Evolutionary conservation across 2,329 filamentous ascomycete species (phyloP).

Genomic region (Trichoderma hamatum): DNA sequence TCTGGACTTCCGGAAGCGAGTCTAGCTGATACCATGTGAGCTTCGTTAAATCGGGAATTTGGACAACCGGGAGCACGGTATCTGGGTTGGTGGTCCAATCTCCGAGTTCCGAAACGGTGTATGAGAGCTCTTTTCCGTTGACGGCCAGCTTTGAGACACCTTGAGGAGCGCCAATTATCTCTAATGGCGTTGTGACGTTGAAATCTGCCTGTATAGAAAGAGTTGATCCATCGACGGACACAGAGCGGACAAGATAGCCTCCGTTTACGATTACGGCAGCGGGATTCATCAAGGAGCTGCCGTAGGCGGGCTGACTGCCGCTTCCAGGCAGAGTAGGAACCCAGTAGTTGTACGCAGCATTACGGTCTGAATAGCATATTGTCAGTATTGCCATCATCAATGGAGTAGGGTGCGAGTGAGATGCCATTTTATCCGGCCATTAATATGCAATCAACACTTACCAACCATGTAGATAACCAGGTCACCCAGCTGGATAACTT

Average conservation of each 20-base stretch:
- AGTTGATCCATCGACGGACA: constrained; percentile 56
- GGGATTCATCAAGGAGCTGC: constrained; percentile 42
- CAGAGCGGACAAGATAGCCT: constrained; percentile 66
- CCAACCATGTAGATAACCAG: constrained; percentile 48
- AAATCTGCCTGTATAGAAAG: constrained; percentile 71
- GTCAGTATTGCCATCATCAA: constrained; percentile 6
- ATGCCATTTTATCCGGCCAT: constrained; percentile 11
- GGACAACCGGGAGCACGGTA: constrained; percentile 53
- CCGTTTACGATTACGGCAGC: constrained; percentile 62
- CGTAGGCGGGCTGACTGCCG: constrained; percentile 35
- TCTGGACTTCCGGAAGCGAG: constrained; percentile 68
- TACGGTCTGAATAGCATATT: constrained; percentile 52
- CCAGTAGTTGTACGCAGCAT: constrained; percentile 71
- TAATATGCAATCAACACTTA: constrained; percentile 24
- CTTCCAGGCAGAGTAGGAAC: constrained; percentile 55
- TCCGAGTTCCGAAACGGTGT: constrained; percentile 45
- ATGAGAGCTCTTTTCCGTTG: constrained; percentile 44
- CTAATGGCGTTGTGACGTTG: constrained; percentile 68
- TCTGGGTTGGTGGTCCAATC: constrained; percentile 54
- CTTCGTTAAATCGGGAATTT: constrained; percentile 49
- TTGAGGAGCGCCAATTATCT: constrained; percentile 66
- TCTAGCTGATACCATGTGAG: constrained; percentile 72
- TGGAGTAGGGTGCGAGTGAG: background rate
- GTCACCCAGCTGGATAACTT: constrained; percentile 41
- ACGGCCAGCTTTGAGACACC: constrained; percentile 49